These are phyloP conservation scores for Aureobasidium melanogenum DNA, from an alignment of 2,329 filamentous ascomycete genomes.

Conservation along the genomic window DNA sequence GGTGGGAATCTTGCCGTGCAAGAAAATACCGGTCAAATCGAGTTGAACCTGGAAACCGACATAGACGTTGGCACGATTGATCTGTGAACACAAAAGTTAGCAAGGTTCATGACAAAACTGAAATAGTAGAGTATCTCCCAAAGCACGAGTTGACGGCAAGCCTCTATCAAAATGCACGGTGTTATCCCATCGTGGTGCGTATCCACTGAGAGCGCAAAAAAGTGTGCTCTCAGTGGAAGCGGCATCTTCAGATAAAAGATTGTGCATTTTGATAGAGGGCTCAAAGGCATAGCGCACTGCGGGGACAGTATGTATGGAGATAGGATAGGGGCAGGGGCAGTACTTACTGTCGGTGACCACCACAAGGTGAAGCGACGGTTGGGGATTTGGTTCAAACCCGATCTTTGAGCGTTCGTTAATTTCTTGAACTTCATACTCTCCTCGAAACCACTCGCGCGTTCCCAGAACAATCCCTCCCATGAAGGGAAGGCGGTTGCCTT, in stretches of 20 bases:
- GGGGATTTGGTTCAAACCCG: constrained; percentile 95
- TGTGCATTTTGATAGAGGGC: not conserved
- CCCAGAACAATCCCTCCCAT: constrained; percentile 94
- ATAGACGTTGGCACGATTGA: constrained; percentile 94
- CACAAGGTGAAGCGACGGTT: constrained; percentile 97
- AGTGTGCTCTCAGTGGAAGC: not conserved
- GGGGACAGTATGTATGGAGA: not conserved
- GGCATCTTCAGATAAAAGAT: not conserved
- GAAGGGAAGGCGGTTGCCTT: constrained; percentile 94
- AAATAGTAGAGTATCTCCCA: not conserved
- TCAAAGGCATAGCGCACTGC: not conserved
- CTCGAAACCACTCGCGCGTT: constrained; percentile 24
- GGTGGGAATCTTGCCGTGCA: constrained; percentile 97
- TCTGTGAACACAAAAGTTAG: constrained; percentile 28
- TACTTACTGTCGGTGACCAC: constrained; percentile 58
- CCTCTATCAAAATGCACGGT: not conserved
- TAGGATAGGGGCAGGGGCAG: not conserved
- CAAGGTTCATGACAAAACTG: not conserved
- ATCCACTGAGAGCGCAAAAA: not conserved
- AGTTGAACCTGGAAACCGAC: constrained; percentile 99
- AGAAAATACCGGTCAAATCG: constrained; percentile 95
- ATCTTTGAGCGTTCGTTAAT: constrained; percentile 90
- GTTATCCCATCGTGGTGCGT: not conserved
- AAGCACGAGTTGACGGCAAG: not conserved
- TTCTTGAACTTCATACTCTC: constrained; percentile 96